Conservation (phyloP, 2,329 filamentous ascomycete genomes). For the Balansia obtecta region DNA sequence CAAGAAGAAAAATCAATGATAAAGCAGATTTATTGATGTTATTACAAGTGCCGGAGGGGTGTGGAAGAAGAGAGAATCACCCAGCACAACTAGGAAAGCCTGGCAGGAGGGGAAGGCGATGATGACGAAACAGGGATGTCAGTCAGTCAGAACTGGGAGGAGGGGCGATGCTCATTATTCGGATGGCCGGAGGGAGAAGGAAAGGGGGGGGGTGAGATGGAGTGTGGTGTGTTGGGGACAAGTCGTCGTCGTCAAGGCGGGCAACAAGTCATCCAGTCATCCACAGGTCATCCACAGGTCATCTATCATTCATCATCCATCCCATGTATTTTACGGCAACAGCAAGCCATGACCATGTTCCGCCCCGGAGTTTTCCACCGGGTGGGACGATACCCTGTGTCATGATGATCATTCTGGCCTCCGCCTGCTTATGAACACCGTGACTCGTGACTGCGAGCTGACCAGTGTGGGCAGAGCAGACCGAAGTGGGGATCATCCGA, state of each 20-base stretch:
- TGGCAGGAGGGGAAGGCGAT: not conserved
- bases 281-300: too few species aligned
- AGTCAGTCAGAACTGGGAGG: not conserved
- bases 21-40: not conserved
- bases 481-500: not conserved
- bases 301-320: not conserved
- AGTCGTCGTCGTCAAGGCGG: not conserved
- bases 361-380: not conserved
- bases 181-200: not conserved
- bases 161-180: not conserved
- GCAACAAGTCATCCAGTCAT: not conserved
- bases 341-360: not conserved
- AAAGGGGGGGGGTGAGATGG: too few species aligned
- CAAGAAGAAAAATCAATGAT: not conserved
- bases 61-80: not conserved
- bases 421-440: not conserved
- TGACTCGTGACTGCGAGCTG: not conserved
- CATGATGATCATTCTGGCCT: not conserved
- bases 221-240: too few species aligned
- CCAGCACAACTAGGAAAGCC: not conserved
- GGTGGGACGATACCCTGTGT: not conserved
- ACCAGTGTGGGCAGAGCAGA: not conserved
- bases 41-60: not conserved
- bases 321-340: too few species aligned
- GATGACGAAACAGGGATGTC: conserved; percentile 7